Conservation (phyloP, 257 asterid species). For the Solanum clarkiae region DNA sequence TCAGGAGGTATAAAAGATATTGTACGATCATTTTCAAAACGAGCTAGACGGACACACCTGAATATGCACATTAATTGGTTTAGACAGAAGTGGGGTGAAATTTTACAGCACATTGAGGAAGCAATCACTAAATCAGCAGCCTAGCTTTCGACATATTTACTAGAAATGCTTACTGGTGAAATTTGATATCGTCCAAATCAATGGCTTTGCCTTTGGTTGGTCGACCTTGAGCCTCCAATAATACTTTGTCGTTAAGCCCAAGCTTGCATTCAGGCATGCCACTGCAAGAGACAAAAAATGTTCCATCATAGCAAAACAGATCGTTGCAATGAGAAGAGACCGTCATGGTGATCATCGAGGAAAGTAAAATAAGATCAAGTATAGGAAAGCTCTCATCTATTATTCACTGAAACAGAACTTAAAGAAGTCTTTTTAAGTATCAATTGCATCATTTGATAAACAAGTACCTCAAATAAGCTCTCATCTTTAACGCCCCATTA, state of each 20-base stretch:
- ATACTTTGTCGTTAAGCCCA: constrained; percentile 88
- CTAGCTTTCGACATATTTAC: neutral
- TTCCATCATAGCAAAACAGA: neutral
- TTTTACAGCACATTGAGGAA: neutral
- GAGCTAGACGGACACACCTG: constrained; percentile 97
- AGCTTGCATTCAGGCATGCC: constrained; percentile 99
- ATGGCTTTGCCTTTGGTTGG: constrained; percentile 91
- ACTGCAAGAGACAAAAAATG: constrained; percentile 34
- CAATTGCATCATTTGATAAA: neutral
- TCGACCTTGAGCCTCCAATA: constrained; percentile 97
- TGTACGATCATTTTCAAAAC: constrained; percentile 93
- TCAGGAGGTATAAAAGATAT: constrained; percentile 98
- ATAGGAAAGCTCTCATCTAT: neutral
- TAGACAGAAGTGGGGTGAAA: neutral
- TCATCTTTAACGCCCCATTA: constrained; percentile 96
- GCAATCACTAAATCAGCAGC: neutral
- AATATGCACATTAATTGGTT: constrained; percentile 1
- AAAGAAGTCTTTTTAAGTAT: no score
- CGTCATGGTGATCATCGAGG: neutral
- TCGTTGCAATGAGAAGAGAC: neutral
- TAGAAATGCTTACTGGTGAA: constrained; percentile 74
- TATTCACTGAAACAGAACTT: neutral
- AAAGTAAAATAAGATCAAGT: neutral
- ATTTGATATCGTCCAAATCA: constrained; percentile 94
- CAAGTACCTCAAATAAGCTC: constrained; percentile 85